Conservation (phyloP, 1,284 basidiomycete species). For the Apiotrichum gamsii region DNA sequence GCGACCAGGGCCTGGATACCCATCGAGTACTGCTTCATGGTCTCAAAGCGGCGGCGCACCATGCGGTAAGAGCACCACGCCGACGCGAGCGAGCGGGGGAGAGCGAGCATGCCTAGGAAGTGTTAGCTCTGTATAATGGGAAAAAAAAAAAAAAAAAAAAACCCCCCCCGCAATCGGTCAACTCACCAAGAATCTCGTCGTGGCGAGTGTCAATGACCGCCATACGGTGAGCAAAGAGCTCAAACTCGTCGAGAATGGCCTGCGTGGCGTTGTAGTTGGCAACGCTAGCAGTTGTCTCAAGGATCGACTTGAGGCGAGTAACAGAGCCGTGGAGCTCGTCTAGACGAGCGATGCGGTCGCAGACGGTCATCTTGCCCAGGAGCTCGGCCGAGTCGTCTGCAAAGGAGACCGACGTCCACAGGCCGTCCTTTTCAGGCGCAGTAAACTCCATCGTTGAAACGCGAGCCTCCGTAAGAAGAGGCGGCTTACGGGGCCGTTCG, state of each 20-base stretch:
- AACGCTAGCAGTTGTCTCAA: constrained; percentile 25
- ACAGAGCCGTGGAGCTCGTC: constrained; percentile 31
- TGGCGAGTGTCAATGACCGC: constrained; percentile 27
- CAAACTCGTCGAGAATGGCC: constrained; percentile 28
- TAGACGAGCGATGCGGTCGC: constrained; percentile 31
- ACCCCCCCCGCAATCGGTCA: too few species aligned
- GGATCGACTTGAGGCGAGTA: constrained; percentile 17
- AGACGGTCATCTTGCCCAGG: constrained; percentile 30
- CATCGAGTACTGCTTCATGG: constrained; percentile 24
- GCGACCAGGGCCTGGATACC: constrained; percentile 34
- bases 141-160: not conserved
- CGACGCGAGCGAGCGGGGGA: constrained; percentile 8
- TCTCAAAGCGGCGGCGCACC: constrained; percentile 31
- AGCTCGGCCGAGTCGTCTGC: constrained; percentile 19
- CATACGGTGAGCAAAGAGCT: constrained; percentile 22
- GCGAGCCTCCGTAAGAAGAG: constrained; percentile 18
- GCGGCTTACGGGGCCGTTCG: constrained; percentile 13
- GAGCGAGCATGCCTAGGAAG: constrained; percentile 14
- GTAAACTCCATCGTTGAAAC: not conserved
- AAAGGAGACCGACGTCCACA: constrained; percentile 18
- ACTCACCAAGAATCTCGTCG: constrained; percentile 32
- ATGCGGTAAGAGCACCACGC: constrained; percentile 34
- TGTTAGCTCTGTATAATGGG: constrained; percentile 1
- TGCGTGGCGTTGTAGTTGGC: constrained; percentile 23
- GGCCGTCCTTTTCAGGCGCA: constrained; percentile 26